Evolutionary conservation across 208 protist species (phyloP).

Genomic region (Angomonas ambiguus): DNA sequence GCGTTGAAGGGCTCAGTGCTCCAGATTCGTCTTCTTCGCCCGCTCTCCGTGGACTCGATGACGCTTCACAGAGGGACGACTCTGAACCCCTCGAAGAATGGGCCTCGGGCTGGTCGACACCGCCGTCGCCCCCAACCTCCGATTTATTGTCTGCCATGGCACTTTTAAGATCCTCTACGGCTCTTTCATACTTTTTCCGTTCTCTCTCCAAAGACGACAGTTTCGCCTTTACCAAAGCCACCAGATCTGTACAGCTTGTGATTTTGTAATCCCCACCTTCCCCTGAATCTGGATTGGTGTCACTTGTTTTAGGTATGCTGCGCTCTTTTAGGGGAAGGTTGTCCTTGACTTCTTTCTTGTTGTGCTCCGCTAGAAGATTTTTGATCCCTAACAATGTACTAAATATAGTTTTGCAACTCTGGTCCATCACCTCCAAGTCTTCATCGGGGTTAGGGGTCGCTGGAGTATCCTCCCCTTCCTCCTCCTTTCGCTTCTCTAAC

Average conservation of each 20-base stretch:
- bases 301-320: not conserved
- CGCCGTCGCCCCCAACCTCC: not conserved
- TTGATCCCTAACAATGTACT: conserved; percentile 7
- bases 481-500: too few relatives aligned
- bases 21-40: not conserved
- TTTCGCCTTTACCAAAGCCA: not conserved
- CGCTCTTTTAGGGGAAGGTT: not conserved
- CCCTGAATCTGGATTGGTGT: too few relatives aligned
- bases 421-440: not conserved
- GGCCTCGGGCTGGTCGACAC: not conserved
- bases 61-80: too few relatives aligned
- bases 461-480: too few relatives aligned
- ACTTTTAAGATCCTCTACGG: not conserved
- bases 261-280: not conserved
- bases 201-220: not conserved
- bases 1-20: not conserved
- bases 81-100: too few relatives aligned
- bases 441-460: too few relatives aligned
- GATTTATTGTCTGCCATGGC: not conserved
- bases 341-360: not conserved
- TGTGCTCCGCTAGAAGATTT: not conserved
- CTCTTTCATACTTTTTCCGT: not conserved
- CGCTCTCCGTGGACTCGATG: too few relatives aligned
- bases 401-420: not conserved
- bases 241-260: not conserved